Evolutionary conservation across 257 asterid genomes (phyloP), one percentile per base, ranked within the genome.

Genomic region (Fraxinus quadrangulata): DNA sequence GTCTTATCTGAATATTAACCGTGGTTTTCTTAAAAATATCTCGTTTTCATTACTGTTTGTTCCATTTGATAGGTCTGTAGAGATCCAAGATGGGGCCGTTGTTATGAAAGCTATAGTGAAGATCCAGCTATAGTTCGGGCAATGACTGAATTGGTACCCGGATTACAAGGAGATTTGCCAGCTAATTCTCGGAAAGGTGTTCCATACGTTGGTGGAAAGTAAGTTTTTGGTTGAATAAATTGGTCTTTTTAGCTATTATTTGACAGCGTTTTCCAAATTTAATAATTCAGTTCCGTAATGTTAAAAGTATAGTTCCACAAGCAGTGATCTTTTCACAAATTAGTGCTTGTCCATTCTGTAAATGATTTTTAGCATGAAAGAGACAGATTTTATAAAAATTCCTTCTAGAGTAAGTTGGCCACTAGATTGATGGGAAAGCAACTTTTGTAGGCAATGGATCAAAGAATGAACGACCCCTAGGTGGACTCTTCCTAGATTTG

Each of bases 71-170:
- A 92, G 97, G 97, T 92, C 0, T 92, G 97, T 34, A 81, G 97
- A 86, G 97, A 92, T 84, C 96, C 94, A 2, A 87, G 97, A 77
- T 92, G 97, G 97, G 97, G 97, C 9, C 84, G 97, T 51, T 92
- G 97, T 76, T 92, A 77, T 28, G 97, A 92, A 77, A 92, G 97
- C 84, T 92, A 87, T 26, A 87, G 96, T 51, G 97, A 92, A 75
- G 92, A 92, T 76, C 88, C 91, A 1, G 75, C 36, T 28, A 65
- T 92, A 30, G 97, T 92, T 78, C 81, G 81, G 67, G 30, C 81
- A 70, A 92, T 92, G 97, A 92, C 97, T n/a, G 90, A 89, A 79
- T 21, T 92, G 26, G 88, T 92, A 40, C 79, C 95, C 0, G 97
- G 97, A 66, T 82, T 92, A 61, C 97, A 92, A 79, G 97, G 97